Base-by-base conservation (phyloP, 306 rosid species). In the Lathyrus aphaca region DNA sequence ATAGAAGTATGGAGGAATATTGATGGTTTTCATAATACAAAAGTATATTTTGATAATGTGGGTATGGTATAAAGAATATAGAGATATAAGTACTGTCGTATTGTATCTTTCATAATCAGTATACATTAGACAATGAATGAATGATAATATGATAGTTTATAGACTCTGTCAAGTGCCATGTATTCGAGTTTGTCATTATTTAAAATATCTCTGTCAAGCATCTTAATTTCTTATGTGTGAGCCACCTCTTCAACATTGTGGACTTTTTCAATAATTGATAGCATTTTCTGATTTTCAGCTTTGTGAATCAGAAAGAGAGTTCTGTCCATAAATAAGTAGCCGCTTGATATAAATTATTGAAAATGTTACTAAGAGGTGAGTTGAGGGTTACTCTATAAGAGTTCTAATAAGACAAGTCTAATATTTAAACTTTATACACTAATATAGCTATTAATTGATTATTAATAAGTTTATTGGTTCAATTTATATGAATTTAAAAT, bases 171-270 rank as follows among this genome's bases (percentile, higher is more conserved):
- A 38, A 63, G 64, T 38, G 61, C 53, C 10, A 23, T 63, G 43
- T 35, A 39, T 63, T 37, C 19, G 46, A 39, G 40, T 30, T 16
- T 40, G 45, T 64, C 44, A 64, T 51, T 11, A 39, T 39, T 4
- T 73, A 64, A 54, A 14, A 54, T 65, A 46, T 65, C 40, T 53
- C 4, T 65, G 4, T 74, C 58, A 46, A 13, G 39, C 46, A 39
- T 16, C 74, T 69, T 30, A 16, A 29, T 74, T 45, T 74, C 66
- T 65, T 74, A 39, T 30, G 44, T 9, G 7, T 64, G 73, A 74
- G 12, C 78, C 57, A 27, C 15, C 35, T 23, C 55, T 48, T 38
- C 29, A 55, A 27, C n/a, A 13, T 65, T 42, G 21, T 54, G 56
- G 12, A 29, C 46, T 58, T 64, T 42, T 54, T 42, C 57, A 8